Base-by-base conservation (phyloP, 2,329 filamentous ascomycete genomes). In the Aaosphaeria arxii region DNA sequence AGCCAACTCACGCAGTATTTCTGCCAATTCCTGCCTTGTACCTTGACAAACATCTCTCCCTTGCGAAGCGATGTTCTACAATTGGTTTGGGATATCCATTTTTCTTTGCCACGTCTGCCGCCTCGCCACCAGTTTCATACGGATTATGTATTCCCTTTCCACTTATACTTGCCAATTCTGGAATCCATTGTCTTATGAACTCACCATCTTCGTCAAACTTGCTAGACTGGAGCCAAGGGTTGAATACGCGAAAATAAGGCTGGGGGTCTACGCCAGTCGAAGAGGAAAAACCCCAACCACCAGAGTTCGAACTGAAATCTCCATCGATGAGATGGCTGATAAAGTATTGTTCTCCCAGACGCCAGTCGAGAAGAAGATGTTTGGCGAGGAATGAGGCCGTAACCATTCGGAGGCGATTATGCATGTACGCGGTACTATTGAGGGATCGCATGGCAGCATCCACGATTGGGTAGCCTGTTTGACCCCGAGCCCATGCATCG, bases 231-330 rank as follows among this genome's bases (percentile, higher is more conserved):
- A 89, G 72, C 40, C 90, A 66, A 0, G 91, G 91, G 60, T 95
- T 96, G 71, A 96, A 96, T 44, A 96, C 88, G 5, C 90, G 80
- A 54, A 96, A 96, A 65, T 95, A 96, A 0, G 91, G 90, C 69
- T 95, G 88, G 1, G 89, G 88, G 67, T 95, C 89, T 5, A 91
- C 88, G 1, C 89, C 87, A 0, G 85, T 85, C 13, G 78, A 82
- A 4, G 86, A 84, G 28, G 77, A 71, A 55, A 85, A 86, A 0
- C 83, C 84, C 83, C 84, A 87, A 0, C 84, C 84, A 6, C 84
- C 83, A 52, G 88, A 73, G 56, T 80, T 77, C 46, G 78, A 74
- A 24, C 70, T 67, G 49, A 81, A 65, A 60, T 76, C 71, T 54
- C 72, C 71, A 51, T 77, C 74, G 33, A 77, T 68, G 43, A 80